Conservation (phyloP, 306 rosid genomes). For the Pachyrhizus erosus region DNA sequence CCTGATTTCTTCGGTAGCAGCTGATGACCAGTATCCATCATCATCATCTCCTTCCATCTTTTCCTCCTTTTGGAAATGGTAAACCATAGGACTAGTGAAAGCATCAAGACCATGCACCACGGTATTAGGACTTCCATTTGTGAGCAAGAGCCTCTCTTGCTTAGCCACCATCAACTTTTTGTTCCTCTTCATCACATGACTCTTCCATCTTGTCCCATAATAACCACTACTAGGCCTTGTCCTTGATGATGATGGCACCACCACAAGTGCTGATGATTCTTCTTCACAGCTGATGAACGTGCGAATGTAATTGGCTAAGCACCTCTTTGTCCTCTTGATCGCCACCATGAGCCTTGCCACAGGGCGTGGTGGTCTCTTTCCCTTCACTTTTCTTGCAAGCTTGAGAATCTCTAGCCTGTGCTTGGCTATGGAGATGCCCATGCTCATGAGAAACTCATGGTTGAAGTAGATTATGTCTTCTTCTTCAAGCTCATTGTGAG, state of each 20-base stretch:
- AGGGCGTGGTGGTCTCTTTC: conserved; percentile 45
- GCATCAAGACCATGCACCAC: conserved; percentile 51
- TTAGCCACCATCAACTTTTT: conserved; percentile 53
- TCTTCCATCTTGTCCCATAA: conserved; percentile 56
- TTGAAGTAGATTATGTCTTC: conserved; percentile 84
- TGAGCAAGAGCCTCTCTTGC: conserved; percentile 67
- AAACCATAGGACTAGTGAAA: conserved; percentile 66
- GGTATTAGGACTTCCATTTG: conserved; percentile 65
- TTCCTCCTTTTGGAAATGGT: conserved; percentile 57
- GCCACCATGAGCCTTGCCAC: conserved; percentile 65
- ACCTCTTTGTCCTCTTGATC: conserved; percentile 70
- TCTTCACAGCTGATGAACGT: conserved; percentile 52
- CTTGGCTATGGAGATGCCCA: conserved; percentile 96
- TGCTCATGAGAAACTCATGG: conserved; percentile 96
- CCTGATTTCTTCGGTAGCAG: conserved; percentile 82
- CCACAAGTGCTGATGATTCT: conserved; percentile 70
- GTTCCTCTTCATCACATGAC: conserved; percentile 68
- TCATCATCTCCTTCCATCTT: conserved; percentile 45
- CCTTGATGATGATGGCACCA: conserved; percentile 57
- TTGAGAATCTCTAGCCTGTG: conserved; percentile 94
- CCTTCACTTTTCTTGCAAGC: conserved; percentile 64
- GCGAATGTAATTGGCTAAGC: conserved; percentile 56
- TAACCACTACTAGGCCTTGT: too few relatives aligned
- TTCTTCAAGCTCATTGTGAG: conserved; percentile 90
- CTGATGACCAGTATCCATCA: conserved; percentile 68